Percentiles rank a stretch among this genome's conserved stretches.
Conservation (phyloP, 768 basidiomycete genomes). For the Hygrocybe punicea region DNA sequence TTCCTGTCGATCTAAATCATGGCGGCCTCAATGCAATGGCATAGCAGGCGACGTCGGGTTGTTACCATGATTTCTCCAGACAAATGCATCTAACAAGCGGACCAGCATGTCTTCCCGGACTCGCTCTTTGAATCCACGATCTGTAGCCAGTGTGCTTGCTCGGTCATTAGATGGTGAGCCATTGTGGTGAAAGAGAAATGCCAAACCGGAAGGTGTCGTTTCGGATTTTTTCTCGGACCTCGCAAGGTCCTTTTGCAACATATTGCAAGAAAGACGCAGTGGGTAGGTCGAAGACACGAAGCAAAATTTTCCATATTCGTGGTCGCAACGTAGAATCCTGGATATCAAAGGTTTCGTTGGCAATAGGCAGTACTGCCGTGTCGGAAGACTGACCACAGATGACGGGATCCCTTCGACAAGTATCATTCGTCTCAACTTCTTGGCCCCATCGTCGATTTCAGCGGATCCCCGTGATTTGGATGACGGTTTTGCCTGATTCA, state of each 20-base stretch:
- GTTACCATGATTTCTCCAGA: constrained; percentile 88
- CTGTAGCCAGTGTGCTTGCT: constrained; percentile 84
- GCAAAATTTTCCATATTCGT: constrained; percentile 90
- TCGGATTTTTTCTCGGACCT: constrained; percentile 86
- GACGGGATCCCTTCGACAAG: constrained; percentile 90
- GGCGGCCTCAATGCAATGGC: not conserved
- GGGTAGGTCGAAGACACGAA: constrained; percentile 77
- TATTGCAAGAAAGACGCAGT: constrained; percentile 72
- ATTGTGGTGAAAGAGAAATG: not conserved
- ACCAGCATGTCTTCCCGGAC: constrained; percentile 97
- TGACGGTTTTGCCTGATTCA: constrained; percentile 62
- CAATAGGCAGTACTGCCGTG: too few relatives aligned
- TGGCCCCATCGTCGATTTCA: constrained; percentile 73
- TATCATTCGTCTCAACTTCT: constrained; percentile 81
- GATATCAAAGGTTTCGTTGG: not conserved
- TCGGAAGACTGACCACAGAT: constrained; percentile 50
- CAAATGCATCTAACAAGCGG: constrained; percentile 94
- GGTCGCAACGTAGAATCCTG: constrained; percentile 85
- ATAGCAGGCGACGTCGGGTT: not conserved
- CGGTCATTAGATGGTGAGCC: constrained; percentile 3
- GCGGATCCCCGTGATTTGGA: constrained; percentile 64
- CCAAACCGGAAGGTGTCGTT: constrained; percentile 92
- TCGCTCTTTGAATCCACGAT: constrained; percentile 94
- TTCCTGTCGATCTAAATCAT: constrained; percentile 65
- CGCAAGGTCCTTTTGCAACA: constrained; percentile 79